Conservation (phyloP, 192 early-diverging fungal species). For the Coemansia sp. region DNA sequence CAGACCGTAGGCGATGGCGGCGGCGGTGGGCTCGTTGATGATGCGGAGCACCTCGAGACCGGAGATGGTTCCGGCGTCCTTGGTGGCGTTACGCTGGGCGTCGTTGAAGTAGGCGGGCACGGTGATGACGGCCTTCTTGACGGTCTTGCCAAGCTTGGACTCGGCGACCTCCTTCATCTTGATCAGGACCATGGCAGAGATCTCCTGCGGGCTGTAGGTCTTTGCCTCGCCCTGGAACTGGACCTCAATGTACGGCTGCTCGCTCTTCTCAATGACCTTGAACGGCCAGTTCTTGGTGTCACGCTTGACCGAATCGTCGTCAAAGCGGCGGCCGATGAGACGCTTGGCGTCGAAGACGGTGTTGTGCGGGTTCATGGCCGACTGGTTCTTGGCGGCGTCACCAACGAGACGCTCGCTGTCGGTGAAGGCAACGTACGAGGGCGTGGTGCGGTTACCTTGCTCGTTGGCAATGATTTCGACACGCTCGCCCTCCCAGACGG, state of each 20-base stretch:
- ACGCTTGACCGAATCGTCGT: constrained; percentile 77
- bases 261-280: constrained; percentile 68
- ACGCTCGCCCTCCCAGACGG: constrained; percentile 63
- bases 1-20: constrained; percentile 83
- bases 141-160: constrained; percentile 70
- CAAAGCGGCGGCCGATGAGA: constrained; percentile 85
- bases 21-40: constrained; percentile 91
- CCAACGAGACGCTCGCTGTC: constrained; percentile 79
- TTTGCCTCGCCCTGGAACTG: constrained; percentile 81
- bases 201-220: constrained; percentile 79
- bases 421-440: constrained; percentile 83
- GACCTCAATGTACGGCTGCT: constrained; percentile 77
- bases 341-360: constrained; percentile 91
- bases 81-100: constrained; percentile 87
- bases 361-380: constrained; percentile 87
- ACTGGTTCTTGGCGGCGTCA: constrained; percentile 90
- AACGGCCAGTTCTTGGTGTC: constrained; percentile 86
- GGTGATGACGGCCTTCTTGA: constrained; percentile 72
- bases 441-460: constrained; percentile 87
- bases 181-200: constrained; percentile 72
- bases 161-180: constrained; percentile 84
- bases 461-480: constrained; percentile 83
- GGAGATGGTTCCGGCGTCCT: constrained; percentile 86
- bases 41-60: constrained; percentile 85
- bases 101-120: constrained; percentile 90